Evolutionary conservation across 1,284 basidiomycete species (phyloP), one percentile per base, ranked within the genome.

Genomic region (Salmacisia buchloeana): DNA sequence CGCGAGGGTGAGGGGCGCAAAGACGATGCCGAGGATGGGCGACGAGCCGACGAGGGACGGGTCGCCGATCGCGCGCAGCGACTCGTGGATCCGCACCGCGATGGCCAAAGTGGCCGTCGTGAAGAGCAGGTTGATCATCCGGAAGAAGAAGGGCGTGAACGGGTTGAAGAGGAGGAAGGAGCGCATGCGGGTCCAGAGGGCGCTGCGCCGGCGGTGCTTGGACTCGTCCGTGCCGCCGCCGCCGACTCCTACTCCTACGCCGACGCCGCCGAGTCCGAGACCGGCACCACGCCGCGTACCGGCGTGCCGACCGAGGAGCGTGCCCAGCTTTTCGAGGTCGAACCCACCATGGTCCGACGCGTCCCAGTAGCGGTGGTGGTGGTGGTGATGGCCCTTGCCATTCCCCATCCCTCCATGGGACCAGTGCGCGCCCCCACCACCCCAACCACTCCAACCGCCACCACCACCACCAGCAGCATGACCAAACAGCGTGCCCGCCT

Each of bases 1-100:
- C 1, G 90, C 83, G 36, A 94, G 83, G 3, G 90, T 92, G 62
- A 90, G 81, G 7, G 91, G 89, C 4, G 89, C 88, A 77, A 92
- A 92, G 60, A 94, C 88, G 72, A 94, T 90, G 60, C 91, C 88
- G 23, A 93, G 84, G 2, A 89, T 87, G 21, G 91, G 93, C 68
- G 63, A 92, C 66, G 87, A 87, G 23, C 92, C 92, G 25, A 94
- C 84, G 2, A 86, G 85, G 29, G 90, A 89, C 79, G 84, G 84
- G 25, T 86, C 82, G 57, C 81, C 69, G 69, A 84, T 80, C 0
- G 78, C 74, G 38, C 77, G 73, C 78, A 94, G 90, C 35, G 84
- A 76, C 15, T 80, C 70, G 52, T 89, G 86, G 74, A 93, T 89
- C 59, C 85, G 85, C 66, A 91, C 86, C 1, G 91, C 90, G 45